These are phyloP conservation scores for Entamoeba moshkovskii DNA, from an alignment of 208 protist genomes.

Conservation along the genomic window DNA sequence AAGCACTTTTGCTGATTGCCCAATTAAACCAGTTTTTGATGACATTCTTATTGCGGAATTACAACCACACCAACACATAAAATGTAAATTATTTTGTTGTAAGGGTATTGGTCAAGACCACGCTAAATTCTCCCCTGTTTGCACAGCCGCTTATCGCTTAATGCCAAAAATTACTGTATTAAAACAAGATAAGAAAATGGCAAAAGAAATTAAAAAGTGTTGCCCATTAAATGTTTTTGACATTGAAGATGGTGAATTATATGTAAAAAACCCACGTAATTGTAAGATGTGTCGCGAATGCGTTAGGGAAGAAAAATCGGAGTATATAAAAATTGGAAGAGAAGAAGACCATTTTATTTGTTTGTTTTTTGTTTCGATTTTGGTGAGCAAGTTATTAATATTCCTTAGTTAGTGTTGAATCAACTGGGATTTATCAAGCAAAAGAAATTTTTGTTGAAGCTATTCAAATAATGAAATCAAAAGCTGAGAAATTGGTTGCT, in stretches of 20 bases:
- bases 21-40: neutral
- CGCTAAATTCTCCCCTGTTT: neutral
- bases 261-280: neutral
- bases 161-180: neutral
- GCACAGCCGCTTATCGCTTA: neutral
- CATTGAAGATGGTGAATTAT: neutral
- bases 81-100: neutral
- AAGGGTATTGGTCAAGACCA: neutral
- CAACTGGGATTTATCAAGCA: too few species aligned
- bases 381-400: too few species aligned
- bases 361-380: too few species aligned
- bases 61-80: neutral
- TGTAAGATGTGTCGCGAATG: neutral
- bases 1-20: neutral
- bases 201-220: neutral
- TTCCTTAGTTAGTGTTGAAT: too few species aligned
- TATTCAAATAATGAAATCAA: too few species aligned
- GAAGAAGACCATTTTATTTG: too few species aligned
- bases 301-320: too few species aligned
- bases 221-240: neutral
- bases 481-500: too few species aligned
- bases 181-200: neutral
- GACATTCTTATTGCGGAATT: neutral
- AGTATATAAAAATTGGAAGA: too few species aligned
- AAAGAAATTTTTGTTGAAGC: too few species aligned